A percentile compares a stretch with the other conserved stretches of the same genome.
phyloP scores from a whole-genome alignment of 2,329 filamentous ascomycete genomes.

The Aspergillus sp. region DNA sequence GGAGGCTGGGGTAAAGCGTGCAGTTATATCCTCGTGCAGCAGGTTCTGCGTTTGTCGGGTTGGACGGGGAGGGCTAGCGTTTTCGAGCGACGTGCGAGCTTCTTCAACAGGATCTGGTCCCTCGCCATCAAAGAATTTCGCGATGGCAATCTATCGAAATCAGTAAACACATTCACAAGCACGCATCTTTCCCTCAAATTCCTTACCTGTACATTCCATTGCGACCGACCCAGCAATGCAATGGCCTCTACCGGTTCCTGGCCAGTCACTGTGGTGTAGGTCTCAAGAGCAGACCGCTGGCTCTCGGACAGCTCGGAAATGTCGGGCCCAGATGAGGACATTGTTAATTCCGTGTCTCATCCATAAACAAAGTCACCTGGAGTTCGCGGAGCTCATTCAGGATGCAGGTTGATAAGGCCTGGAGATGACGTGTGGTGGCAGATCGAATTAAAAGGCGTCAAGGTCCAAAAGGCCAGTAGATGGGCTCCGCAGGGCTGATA shows the following conservation, averaged over 20 bases:
- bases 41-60: constrained; percentile 72
- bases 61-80: constrained; percentile 60
- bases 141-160: constrained; percentile 76
- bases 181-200: not conserved
- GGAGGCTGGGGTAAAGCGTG: constrained; percentile 32
- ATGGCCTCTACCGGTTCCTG: constrained; percentile 76
- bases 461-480: not conserved
- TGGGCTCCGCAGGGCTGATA: not conserved
- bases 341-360: constrained; percentile 27
- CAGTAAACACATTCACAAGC: not conserved
- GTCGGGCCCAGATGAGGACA: constrained; percentile 51
- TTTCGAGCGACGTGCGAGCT: constrained; percentile 63
- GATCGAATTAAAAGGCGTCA: not conserved
- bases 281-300: constrained; percentile 82
- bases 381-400: not conserved
- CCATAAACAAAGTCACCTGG: constrained; percentile 21
- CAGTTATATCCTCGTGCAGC: constrained; percentile 47
- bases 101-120: constrained; percentile 78
- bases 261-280: constrained; percentile 84
- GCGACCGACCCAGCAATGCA: constrained; percentile 75
- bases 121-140: constrained; percentile 97
- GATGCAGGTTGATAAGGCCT: not conserved
- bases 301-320: constrained; percentile 69
- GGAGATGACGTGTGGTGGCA: not conserved
- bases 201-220: constrained; percentile 89